Conservation (phyloP, 2,329 filamentous ascomycete species). For the Sporothrix brasiliensis region DNA sequence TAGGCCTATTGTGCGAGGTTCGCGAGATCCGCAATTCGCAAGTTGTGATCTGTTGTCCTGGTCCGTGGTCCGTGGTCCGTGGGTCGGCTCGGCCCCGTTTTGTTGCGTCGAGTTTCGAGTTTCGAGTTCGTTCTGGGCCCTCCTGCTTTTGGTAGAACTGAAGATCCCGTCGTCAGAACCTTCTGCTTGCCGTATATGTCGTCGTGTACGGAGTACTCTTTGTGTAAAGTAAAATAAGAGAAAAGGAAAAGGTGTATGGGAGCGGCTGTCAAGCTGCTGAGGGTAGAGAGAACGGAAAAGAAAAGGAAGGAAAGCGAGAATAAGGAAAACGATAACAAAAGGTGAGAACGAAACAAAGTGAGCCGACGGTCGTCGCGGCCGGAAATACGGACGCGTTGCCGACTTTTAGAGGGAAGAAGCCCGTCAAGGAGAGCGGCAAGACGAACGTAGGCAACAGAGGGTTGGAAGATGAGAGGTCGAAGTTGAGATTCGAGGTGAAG, state of each 20-base stretch:
- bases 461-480: neutral
- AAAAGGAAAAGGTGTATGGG: too few species aligned
- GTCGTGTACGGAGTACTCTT: neutral
- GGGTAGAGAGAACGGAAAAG: neutral
- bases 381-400: neutral
- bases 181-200: neutral
- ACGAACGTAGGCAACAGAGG: neutral
- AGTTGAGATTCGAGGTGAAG: neutral
- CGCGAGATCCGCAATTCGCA: neutral
- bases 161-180: neutral
- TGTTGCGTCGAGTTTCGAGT: conserved; percentile 17
- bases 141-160: neutral
- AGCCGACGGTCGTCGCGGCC: neutral
- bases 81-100: conserved; percentile 19
- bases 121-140: neutral
- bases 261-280: neutral
- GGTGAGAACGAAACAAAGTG: neutral
- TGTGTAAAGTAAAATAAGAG: too few species aligned
- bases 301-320: neutral
- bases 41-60: neutral
- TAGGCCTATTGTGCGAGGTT: neutral
- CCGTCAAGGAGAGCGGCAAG: too few species aligned
- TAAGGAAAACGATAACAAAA: neutral
- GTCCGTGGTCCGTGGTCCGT: neutral
- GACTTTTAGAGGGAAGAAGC: neutral